Evolutionary conservation across 2,329 filamentous ascomycete genomes (phyloP), one percentile per base, ranked within the genome.

Genomic region (Exophiala xenobiotica): DNA sequence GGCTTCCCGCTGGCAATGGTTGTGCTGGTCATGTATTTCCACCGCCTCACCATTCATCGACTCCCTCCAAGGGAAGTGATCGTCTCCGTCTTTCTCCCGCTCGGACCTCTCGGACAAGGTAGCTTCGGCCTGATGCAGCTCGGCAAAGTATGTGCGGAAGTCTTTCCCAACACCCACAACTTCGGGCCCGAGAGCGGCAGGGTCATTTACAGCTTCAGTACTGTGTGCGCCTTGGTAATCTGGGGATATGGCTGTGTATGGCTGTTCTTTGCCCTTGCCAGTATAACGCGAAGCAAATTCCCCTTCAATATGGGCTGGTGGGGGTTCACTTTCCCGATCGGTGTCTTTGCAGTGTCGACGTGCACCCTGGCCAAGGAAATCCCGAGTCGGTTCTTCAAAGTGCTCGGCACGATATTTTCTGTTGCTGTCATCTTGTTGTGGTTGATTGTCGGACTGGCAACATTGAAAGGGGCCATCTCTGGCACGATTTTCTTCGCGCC

Each of bases 11-110:
- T 88, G 44, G 79, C 83, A 1, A 77, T 83, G 66, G 75, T 78
- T 35, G 77, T 87, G 16, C 70, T 88, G 20, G 81, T 80, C 8
- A 77, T 88, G 29, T 89, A 88, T 67, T 87, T 86, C 63, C 81
- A 85, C 53, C 81, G 85, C 8, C 73, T 89, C 7, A 82, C 80
- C 3, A 66, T 88, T 2, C 79, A 88, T 67, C 81, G 82, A 31
- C 74, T 88, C 11, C 85, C 85, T 0, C 78, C 83, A 1, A 75
- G 79, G 42, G 85, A 87, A 62, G 79, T 83, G 49, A 83, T 88
- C 37, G 83, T 87, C 7, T 85, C 80, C 2, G 79, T 82, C 5
- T 86, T 88, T 58, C 69, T 88, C 0, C 85, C 85, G 0, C 72
- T 88, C 0, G 83, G 85, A 0, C 83, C 85, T 0, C 68, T 87